These are phyloP conservation scores for Vigna unguiculata DNA, from an alignment of 306 rosid species.

Conservation along the genomic window DNA sequence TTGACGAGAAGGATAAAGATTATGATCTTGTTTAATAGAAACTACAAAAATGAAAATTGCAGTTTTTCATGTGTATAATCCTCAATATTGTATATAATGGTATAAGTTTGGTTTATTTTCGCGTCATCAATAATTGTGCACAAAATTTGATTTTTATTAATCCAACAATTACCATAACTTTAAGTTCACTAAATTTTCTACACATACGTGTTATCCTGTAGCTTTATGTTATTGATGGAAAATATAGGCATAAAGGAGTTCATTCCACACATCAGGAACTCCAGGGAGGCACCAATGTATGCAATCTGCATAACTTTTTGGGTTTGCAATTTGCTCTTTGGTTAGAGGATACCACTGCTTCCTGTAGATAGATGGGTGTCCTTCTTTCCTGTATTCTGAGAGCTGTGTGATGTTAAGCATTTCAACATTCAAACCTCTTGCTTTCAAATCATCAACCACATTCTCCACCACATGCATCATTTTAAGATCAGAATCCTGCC, in stretches of 20 bases:
- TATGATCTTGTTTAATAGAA: too few species aligned
- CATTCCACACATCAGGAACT: conserved; percentile 93
- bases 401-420: conserved; percentile 81
- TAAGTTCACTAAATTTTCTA: too few species aligned
- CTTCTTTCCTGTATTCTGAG: conserved; percentile 88
- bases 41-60: too few species aligned
- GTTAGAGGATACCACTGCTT: conserved; percentile 83
- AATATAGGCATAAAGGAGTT: conserved; percentile 73
- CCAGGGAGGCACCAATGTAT: conserved; percentile 95
- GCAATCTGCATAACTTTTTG: conserved; percentile 82
- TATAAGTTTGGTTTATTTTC: too few species aligned
- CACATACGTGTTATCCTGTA: background rate
- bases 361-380: conserved; percentile 78
- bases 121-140: too few species aligned
- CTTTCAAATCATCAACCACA: conserved; percentile 62
- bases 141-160: too few species aligned
- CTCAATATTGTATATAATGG: too few species aligned
- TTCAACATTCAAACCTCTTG: conserved; percentile 67
- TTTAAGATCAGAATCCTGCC: conserved; percentile 68
- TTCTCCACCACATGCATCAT: conserved; percentile 78
- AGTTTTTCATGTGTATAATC: too few species aligned
- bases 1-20: too few species aligned
- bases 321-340: conserved; percentile 57
- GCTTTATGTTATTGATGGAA: conserved; percentile 49
- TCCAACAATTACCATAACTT: too few species aligned